Evolutionary conservation across 164 flowering plant species (phyloP).

Genomic region (Kalanchoe fedtschenkoi): DNA sequence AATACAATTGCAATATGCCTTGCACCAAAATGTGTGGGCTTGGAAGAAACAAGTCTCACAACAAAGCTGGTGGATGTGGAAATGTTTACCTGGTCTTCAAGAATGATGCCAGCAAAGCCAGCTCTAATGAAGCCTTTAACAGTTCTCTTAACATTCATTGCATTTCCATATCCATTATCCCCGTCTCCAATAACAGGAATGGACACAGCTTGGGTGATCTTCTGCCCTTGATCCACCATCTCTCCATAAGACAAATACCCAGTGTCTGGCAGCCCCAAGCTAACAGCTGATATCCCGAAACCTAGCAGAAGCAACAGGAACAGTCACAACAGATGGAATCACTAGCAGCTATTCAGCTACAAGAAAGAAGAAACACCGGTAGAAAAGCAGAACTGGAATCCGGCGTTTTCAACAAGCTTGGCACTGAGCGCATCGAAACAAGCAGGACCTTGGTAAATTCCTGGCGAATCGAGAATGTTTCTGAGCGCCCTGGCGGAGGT

Average conservation of each 20-base stretch:
- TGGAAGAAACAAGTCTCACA: not conserved
- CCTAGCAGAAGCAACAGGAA: conserved; percentile 26
- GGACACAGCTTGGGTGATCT: conserved; percentile 72
- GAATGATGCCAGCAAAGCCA: conserved; percentile 89
- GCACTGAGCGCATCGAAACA: conserved; percentile 96
- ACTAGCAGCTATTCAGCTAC: not conserved
- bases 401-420: conserved; percentile 69
- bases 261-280: conserved; percentile 83
- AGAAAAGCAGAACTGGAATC: conserved; percentile 64
- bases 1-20: not conserved
- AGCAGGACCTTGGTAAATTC: conserved; percentile 83
- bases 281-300: conserved; percentile 78
- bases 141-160: conserved; percentile 98
- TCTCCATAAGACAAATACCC: conserved; percentile 88
- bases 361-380: conserved; percentile 43
- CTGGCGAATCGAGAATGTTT: conserved; percentile 52
- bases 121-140: conserved; percentile 74
- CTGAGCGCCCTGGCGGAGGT: conserved; percentile 61
- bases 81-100: conserved; percentile 74
- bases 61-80: not conserved
- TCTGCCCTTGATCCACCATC: conserved; percentile 84
- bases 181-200: conserved; percentile 97
- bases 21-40: not conserved
- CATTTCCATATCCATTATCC: conserved; percentile 96
- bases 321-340: not conserved